Conservation (phyloP, 192 early-diverging fungal species). For the Thamnidium elegans region DNA sequence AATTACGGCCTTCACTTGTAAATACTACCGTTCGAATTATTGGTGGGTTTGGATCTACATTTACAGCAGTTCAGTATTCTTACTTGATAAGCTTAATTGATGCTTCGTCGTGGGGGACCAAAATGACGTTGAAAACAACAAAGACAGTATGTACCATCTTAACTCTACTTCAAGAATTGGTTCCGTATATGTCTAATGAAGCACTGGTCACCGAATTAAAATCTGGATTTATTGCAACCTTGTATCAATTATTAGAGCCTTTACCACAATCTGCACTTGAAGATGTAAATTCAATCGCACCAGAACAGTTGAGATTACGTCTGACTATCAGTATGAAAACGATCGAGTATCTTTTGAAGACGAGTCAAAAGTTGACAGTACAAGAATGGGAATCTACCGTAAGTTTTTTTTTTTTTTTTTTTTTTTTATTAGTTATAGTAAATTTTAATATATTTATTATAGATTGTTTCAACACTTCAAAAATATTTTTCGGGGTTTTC, state of each 20-base stretch:
- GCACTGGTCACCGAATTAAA: slow-evolving; percentile 38
- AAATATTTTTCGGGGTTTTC: slow-evolving; percentile 60
- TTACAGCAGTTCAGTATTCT: slow-evolving; percentile 50
- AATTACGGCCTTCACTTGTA: slow-evolving; percentile 33
- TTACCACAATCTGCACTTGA: slow-evolving; percentile 11
- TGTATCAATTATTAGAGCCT: slow-evolving; percentile 38
- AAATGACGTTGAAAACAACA: slow-evolving; percentile 30
- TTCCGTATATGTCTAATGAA: slow-evolving; percentile 31
- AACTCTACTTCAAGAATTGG: slow-evolving; percentile 31
- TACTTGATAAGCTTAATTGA: slow-evolving; percentile 51
- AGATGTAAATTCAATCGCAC: background rate
- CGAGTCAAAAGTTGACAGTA: slow-evolving; percentile 21
- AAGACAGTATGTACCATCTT: slow-evolving; percentile 35
- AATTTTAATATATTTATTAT: background rate
- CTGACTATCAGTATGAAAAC: slow-evolving; percentile 39
- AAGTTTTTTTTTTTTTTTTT: slow-evolving; percentile 14
- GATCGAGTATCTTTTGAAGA: slow-evolving; percentile 32
- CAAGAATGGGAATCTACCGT: slow-evolving; percentile 38
- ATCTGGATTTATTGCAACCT: slow-evolving; percentile 40
- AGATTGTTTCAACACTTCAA: slow-evolving; percentile 55
- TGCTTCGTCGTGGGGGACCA: slow-evolving; percentile 1
- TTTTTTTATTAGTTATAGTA: background rate
- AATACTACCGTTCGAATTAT: slow-evolving; percentile 44
- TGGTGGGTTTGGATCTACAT: slow-evolving; percentile 56
- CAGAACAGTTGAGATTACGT: slow-evolving; percentile 2